Percentiles rank a stretch among this genome's conserved stretches.
Evolutionary conservation across 768 basidiomycete species (phyloP).

Genomic region (Serendipita sp.): DNA sequence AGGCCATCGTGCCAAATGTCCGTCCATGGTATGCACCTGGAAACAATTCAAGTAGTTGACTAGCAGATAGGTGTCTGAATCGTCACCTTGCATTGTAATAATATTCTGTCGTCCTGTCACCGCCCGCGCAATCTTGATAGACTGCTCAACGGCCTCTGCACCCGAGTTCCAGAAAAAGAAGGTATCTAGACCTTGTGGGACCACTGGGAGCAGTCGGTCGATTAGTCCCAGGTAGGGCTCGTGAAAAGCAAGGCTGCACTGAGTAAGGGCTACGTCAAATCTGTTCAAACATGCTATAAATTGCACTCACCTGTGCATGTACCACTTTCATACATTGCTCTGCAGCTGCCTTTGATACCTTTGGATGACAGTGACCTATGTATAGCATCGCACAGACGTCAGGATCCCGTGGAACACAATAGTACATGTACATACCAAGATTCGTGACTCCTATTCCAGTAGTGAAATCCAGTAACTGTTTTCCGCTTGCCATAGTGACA

Average conservation of each 20-base stretch:
- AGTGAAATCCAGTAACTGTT: constrained; percentile 68
- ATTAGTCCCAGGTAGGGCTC: constrained; percentile 78
- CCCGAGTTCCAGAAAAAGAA: constrained; percentile 99
- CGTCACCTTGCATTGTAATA: constrained; percentile 71
- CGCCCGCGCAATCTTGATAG: constrained; percentile 71
- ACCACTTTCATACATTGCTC: constrained; percentile 71
- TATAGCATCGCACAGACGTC: neutral
- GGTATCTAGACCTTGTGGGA: constrained; percentile 84
- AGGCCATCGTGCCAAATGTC: constrained; percentile 82
- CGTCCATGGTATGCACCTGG: constrained; percentile 77
- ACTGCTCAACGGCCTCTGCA: constrained; percentile 80
- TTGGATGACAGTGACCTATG: constrained; percentile 74
- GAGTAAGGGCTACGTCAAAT: neutral
- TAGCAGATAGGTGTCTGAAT: neutral
- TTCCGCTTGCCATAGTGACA: constrained; percentile 55
- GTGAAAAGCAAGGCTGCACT: constrained; percentile 85
- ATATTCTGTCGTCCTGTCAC: constrained; percentile 75
- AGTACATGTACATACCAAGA: constrained; percentile 35
- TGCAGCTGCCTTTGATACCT: constrained; percentile 75
- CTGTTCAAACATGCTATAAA: neutral
- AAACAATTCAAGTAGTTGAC: neutral
- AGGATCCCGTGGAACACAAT: neutral
- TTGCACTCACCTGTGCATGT: constrained; percentile 49
- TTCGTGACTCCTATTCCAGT: constrained; percentile 79
- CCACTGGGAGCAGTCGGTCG: constrained; percentile 65